A percentile compares a stretch with the other conserved stretches of the same genome.
Evolutionary conservation across 371 early-diverging fungal species (phyloP).

Genomic region (Mortierella sp.): DNA sequence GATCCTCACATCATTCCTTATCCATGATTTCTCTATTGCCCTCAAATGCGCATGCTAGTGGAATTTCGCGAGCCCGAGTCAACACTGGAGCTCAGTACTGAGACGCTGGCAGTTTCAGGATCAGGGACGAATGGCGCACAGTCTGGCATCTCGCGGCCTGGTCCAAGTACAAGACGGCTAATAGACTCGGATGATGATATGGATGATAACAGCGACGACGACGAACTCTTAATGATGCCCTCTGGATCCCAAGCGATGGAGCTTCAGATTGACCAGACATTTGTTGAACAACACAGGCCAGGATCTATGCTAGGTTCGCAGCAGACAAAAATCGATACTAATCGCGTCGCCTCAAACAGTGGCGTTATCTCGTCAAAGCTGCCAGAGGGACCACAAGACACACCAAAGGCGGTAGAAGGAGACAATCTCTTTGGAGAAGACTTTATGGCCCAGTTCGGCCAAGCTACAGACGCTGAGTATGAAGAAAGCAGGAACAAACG

Average conservation of each 20-base stretch:
- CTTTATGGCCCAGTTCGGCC: slow-evolving; percentile 42
- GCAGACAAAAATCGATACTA: too few species aligned
- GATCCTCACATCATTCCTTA: too few species aligned
- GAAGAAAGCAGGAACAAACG: slow-evolving; percentile 20
- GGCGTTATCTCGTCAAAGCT: too few species aligned
- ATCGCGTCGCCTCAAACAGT: too few species aligned
- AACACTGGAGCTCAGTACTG: too few species aligned
- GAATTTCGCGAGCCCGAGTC: too few species aligned
- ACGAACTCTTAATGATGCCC: slow-evolving; percentile 29
- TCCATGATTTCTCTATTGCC: too few species aligned
- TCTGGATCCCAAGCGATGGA: slow-evolving; percentile 24
- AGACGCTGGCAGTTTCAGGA: too few species aligned
- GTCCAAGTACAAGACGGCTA: slow-evolving; percentile 14
- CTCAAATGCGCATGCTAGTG: too few species aligned
- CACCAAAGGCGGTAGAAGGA: background rate
- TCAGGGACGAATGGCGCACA: too few species aligned
- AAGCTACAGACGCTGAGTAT: slow-evolving; percentile 20
- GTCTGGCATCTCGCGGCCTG: too few species aligned
- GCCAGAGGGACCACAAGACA: too few species aligned
- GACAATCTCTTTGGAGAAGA: slow-evolving; percentile 39
- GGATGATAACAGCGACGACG: slow-evolving; percentile 40
- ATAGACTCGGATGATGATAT: slow-evolving; percentile 50
- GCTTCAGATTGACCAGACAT: slow-evolving; percentile 27
- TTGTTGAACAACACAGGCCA: background rate
- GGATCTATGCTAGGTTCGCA: background rate